Percentiles rank a stretch among this genome's conserved stretches.
These are phyloP conservation scores for Sordariomycetes sp. DNA, from an alignment of 2,329 filamentous ascomycete genomes.

Conservation along the genomic window DNA sequence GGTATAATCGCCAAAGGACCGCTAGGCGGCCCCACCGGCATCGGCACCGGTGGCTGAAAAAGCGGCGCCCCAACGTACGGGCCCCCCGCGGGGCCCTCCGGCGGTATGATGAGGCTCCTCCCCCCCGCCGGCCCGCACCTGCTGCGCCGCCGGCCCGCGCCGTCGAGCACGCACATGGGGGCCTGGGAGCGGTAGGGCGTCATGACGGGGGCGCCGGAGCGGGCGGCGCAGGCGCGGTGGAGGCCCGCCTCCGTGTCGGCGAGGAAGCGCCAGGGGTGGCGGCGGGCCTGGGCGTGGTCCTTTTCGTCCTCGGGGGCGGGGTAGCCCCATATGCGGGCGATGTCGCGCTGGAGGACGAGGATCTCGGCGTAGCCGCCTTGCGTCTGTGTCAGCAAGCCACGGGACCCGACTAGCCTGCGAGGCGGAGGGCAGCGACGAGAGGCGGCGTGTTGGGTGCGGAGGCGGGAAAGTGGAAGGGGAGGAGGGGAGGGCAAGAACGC, in stretches of 20 bases:
- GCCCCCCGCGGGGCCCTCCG: neutral
- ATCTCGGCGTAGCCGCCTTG: neutral
- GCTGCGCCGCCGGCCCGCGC: neutral
- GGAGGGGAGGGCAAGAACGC: neutral
- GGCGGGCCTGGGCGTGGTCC: neutral
- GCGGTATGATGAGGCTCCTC: neutral
- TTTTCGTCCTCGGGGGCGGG: neutral
- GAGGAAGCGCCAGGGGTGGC: neutral
- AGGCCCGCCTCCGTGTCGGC: neutral
- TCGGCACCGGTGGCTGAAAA: neutral
- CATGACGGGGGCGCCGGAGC: neutral
- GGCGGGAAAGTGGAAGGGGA: neutral
- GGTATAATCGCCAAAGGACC: neutral
- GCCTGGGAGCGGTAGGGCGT: neutral
- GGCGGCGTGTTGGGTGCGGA: too few species aligned
- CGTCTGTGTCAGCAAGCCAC: neutral
- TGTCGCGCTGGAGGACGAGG: constrained; percentile 1
- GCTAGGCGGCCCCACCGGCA: neutral
- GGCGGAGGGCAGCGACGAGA: too few species aligned
- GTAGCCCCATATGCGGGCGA: constrained; percentile 2
- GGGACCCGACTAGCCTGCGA: too few species aligned
- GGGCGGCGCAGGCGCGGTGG: neutral
- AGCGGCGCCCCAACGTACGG: neutral
- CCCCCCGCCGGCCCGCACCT: neutral
- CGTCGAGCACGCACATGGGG: neutral